phyloP scores from a whole-genome alignment of 768 basidiomycete species.

The Pulveroboletus sp. region DNA sequence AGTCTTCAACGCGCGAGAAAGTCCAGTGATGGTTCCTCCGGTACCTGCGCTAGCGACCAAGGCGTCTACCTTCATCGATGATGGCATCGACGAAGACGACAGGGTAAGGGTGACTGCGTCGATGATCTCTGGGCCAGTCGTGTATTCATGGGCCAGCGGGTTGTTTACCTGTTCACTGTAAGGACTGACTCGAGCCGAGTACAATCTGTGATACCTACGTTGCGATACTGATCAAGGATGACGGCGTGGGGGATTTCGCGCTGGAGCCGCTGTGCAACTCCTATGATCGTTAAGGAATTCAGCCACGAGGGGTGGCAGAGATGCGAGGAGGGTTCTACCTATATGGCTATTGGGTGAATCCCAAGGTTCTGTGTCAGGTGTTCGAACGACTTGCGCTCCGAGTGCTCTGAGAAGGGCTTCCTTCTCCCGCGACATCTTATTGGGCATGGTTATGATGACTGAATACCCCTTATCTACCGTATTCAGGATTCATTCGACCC shows the following conservation, averaged over 20 bases:
- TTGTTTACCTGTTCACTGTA: constrained; percentile 57
- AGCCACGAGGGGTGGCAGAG: constrained; percentile 57
- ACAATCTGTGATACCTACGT: constrained; percentile 40
- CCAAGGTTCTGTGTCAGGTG: constrained; percentile 85
- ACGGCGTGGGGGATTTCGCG: constrained; percentile 77
- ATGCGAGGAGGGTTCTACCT: constrained; percentile 53
- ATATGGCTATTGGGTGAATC: constrained; percentile 89
- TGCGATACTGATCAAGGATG: constrained; percentile 90
- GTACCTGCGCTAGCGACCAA: constrained; percentile 89
- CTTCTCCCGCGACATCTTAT: constrained; percentile 97
- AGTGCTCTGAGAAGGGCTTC: constrained; percentile 86
- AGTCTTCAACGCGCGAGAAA: constrained; percentile 69
- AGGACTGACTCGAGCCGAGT: not conserved
- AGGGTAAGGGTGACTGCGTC: constrained; percentile 66
- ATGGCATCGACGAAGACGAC: constrained; percentile 51
- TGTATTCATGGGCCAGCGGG: constrained; percentile 84
- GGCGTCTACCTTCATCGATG: constrained; percentile 73
- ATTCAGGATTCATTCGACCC: constrained; percentile 53
- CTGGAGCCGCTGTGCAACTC: constrained; percentile 75
- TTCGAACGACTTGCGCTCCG: constrained; percentile 92
- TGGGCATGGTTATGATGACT: constrained; percentile 84
- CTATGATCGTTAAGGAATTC: constrained; percentile 85
- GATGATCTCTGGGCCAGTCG: constrained; percentile 91
- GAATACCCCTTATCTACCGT: constrained; percentile 87
- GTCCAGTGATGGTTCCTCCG: constrained; percentile 90